phyloP scores from a whole-genome alignment of 2,329 filamentous ascomycete species.

The Diplodia mutila region DNA sequence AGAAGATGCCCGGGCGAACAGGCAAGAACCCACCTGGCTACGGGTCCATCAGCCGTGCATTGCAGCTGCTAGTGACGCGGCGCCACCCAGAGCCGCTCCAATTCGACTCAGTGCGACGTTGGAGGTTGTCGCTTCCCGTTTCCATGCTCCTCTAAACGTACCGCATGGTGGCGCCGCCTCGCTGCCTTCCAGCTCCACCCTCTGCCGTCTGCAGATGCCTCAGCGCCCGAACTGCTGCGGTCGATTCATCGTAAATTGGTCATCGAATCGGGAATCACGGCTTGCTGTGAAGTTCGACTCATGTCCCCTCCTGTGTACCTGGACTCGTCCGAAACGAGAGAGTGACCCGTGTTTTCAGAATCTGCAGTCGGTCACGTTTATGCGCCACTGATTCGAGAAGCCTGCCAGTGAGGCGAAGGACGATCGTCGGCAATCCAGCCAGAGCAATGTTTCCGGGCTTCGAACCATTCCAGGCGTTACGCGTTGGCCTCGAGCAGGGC shows the following conservation, averaged over 20 bases:
- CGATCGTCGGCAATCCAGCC: background rate
- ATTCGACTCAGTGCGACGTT: constrained; percentile 19
- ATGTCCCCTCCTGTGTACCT: constrained; percentile 8
- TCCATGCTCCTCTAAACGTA: background rate
- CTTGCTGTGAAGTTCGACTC: constrained; percentile 12
- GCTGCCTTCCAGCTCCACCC: background rate
- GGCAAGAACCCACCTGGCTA: constrained; percentile 1
- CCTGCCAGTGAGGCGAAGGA: background rate
- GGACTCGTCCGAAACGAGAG: constrained; percentile 1
- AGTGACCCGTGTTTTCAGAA: background rate
- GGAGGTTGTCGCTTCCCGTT: constrained; percentile 1
- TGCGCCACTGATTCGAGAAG: background rate
- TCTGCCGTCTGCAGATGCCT: background rate
- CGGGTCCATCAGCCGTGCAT: constrained; percentile 14
- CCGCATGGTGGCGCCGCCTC: constrained; percentile 13
- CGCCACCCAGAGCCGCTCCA: background rate
- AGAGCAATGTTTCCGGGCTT: background rate
- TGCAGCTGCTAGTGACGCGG: constrained; percentile 6
- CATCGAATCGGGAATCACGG: constrained; percentile 7
- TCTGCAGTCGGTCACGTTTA: background rate
- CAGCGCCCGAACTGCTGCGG: background rate
- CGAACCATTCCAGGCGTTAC: constrained; percentile 15
- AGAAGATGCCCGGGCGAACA: background rate
- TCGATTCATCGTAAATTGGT: constrained; percentile 8
- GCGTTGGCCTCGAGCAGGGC: background rate